Evolutionary conservation across 306 rosid species (phyloP).

Genomic region (Senna tora): DNA sequence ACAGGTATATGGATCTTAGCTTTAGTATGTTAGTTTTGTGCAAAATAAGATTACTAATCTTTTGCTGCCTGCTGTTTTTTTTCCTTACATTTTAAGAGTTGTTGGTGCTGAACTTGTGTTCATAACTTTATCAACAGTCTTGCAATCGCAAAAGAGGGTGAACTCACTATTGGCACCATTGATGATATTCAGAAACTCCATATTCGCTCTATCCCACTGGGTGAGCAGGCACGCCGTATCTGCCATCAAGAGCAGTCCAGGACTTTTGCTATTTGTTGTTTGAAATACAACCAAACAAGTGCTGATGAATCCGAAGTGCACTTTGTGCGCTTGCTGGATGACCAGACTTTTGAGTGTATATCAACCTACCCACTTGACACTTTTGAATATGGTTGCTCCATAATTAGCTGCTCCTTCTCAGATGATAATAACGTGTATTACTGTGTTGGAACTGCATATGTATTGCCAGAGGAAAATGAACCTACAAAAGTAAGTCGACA

Average conservation of each 20-base stretch:
- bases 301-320: conserved; percentile 89
- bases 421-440: conserved; percentile 90
- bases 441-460: conserved; percentile 97
- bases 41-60: not conserved
- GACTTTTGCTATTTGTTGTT: conserved; percentile 86
- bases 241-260: conserved; percentile 99
- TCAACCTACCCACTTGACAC: conserved; percentile 87
- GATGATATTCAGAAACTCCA: conserved; percentile 99
- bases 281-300: conserved; percentile 72
- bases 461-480: conserved; percentile 93
- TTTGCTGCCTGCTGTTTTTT: conserved; percentile 9
- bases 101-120: conserved; percentile 29
- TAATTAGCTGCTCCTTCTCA: conserved; percentile 98
- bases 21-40: conserved; percentile 6
- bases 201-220: conserved; percentile 91
- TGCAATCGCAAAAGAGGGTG: conserved; percentile 98
- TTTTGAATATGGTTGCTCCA: conserved; percentile 82
- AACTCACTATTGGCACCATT: conserved; percentile 96
- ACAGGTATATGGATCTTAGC: conserved; percentile 61
- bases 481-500: conserved; percentile 74
- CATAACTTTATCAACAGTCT: conserved; percentile 57
- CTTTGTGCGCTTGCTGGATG: conserved; percentile 89
- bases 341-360: conserved; percentile 89
- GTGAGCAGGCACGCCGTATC: conserved; percentile 93
- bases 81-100: not conserved